A percentile compares a stretch with the other conserved stretches of the same genome.
Conservation (phyloP, 441 rosid genomes). For the Bruguiera hainesii region DNA sequence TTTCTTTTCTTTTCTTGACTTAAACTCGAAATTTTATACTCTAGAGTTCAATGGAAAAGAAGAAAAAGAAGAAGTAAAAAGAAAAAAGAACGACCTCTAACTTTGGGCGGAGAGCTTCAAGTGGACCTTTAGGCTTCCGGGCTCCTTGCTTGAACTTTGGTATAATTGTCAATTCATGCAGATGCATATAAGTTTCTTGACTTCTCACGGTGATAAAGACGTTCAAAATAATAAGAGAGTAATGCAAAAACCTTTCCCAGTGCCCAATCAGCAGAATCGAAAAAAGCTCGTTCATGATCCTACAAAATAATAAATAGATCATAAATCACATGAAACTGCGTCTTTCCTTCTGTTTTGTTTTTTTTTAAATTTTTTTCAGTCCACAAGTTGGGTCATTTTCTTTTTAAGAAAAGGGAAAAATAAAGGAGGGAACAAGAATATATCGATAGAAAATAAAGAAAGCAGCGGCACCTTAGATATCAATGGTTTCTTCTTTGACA, state of each 20-base stretch:
- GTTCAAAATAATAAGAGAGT: background rate
- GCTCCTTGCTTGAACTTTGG: slow-evolving; percentile 68
- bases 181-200: too few relatives aligned
- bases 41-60: too few relatives aligned
- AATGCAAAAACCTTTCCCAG: slow-evolving; percentile 66
- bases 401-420: too few relatives aligned
- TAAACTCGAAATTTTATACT: too few relatives aligned
- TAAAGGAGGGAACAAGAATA: background rate
- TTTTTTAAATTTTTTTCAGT: too few relatives aligned
- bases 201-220: background rate
- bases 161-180: background rate
- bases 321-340: slow-evolving; percentile 10
- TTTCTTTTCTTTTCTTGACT: background rate
- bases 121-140: slow-evolving; percentile 91
- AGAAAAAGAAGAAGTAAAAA: background rate
- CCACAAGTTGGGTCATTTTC: too few relatives aligned
- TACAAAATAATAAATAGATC: slow-evolving; percentile 22
- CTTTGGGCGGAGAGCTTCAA: slow-evolving; percentile 95
- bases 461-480: slow-evolving; percentile 63
- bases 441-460: background rate
- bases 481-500: slow-evolving; percentile 90
- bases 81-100: slow-evolving; percentile 44
- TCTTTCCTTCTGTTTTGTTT: too few relatives aligned
- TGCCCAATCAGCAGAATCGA: slow-evolving; percentile 99
- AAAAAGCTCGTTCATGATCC: slow-evolving; percentile 97